These are phyloP conservation scores for Luvunga scandens DNA, from an alignment of 345 rosid genomes.

Conservation along the genomic window DNA sequence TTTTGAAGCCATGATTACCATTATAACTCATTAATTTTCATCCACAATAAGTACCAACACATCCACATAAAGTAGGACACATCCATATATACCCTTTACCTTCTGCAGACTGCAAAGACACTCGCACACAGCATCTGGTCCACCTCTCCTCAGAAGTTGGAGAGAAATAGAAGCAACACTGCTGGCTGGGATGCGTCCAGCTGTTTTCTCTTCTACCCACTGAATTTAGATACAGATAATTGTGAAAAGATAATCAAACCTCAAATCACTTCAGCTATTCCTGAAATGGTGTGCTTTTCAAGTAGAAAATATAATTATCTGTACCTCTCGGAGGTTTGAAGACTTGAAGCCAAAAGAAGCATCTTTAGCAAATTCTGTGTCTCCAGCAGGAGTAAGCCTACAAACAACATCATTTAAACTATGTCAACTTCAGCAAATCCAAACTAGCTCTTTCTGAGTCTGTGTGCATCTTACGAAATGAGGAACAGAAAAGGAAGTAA, in stretches of 20 bases:
- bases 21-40: background rate
- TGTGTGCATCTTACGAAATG: background rate
- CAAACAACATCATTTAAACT: conserved; percentile 8
- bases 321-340: conserved; percentile 85
- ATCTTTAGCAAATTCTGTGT: conserved; percentile 94
- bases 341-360: conserved; percentile 90
- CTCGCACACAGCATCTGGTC: conserved; percentile 87
- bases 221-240: conserved; percentile 27
- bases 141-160: conserved; percentile 79
- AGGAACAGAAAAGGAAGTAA: background rate
- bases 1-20: background rate
- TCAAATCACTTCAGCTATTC: background rate
- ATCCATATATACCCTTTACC: conserved; percentile 35
- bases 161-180: conserved; percentile 75
- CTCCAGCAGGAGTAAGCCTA: conserved; percentile 95
- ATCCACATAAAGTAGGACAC: background rate
- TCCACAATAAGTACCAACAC: background rate
- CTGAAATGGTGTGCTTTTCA: background rate
- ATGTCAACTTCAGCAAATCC: background rate
- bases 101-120: conserved; percentile 67
- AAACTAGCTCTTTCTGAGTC: background rate
- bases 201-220: conserved; percentile 98
- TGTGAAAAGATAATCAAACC: conserved; percentile 12
- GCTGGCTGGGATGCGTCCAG: conserved; percentile 60
- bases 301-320: conserved; percentile 12